Evolutionary conservation across 495 filamentous ascomycete species (phyloP), one percentile per base, ranked within the genome.

Genomic region (Cenococcum geophilum): DNA sequence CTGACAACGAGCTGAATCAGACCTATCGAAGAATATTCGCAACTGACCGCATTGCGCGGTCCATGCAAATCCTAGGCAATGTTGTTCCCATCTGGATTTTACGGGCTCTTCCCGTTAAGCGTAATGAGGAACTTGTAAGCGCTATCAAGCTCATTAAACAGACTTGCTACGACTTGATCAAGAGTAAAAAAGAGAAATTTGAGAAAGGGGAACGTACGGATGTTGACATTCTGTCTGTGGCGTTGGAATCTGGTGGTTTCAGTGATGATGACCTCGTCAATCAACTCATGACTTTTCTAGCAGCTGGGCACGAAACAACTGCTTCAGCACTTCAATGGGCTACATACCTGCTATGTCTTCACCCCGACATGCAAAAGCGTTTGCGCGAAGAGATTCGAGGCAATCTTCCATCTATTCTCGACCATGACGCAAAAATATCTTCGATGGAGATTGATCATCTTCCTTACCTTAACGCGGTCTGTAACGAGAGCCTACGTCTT

Each of bases 261-360:
- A 80, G 77, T 27, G 88, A 92, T 53, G 87, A 91, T 35, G 86
- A 89, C 55, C 84, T 96, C 23, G 78, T 89, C 43, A 89, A 96
- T 70, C 92, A 97, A 70, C 81, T 93, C 71, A 95, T 96, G 91
- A 97, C 92, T 1, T 96, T 97, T 77, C 83, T 96, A 2, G 88
- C 86, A 0, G 92, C 92, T 0, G 92, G 92, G 18, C 92, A 97
- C 71, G 92, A 95, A 76, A 88, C 84, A 8, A 87, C 85, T 8
- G 76, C 85, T 1, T 74, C 80, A 5, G 77, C 83, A 11, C 72
- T 87, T 62, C 78, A 78, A 52, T 88, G 84, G 84, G 78, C 81
- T 6, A 65, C 82, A 18, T 85, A 84, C 60, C 73, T 79, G 0
- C 72, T 87, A 22, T 83, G 78, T 75, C 77, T 81, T 58, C 74